Evolutionary conservation across 202 grass and related monocot genomes (phyloP).

Genomic region (Musa balbisiana): DNA sequence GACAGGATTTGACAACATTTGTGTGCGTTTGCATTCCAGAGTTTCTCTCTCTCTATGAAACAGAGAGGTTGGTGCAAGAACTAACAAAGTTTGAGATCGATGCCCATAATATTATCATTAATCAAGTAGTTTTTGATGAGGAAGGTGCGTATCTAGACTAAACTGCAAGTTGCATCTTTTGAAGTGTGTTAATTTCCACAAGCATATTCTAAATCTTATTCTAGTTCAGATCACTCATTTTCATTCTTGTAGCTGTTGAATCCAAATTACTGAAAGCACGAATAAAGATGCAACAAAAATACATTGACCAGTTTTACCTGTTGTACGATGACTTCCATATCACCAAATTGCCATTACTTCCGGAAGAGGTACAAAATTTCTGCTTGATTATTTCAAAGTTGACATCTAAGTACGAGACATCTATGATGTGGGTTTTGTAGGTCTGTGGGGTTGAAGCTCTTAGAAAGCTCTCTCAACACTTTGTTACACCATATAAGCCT

Average conservation of each 20-base stretch:
- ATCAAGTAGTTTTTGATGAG: conserved; percentile 93
- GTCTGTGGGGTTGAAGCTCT: conserved; percentile 89
- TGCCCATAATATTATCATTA: conserved; percentile 93
- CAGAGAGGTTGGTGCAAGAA: conserved; percentile 98
- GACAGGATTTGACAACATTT: conserved; percentile 94
- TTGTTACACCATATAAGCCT: conserved; percentile 58
- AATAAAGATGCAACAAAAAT: conserved; percentile 94
- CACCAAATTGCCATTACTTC: conserved; percentile 92
- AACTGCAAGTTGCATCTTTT: not conserved
- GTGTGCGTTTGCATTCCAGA: conserved; percentile 98
- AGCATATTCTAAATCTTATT: not conserved
- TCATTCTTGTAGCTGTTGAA: conserved; percentile 51
- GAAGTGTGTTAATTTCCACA: not conserved
- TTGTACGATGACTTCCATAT: conserved; percentile 99
- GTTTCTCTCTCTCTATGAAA: conserved; percentile 99
- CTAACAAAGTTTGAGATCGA: conserved; percentile 95
- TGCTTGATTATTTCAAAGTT: conserved; percentile 1
- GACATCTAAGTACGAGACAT: no score
- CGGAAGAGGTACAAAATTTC: conserved; percentile 52
- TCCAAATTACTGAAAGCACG: conserved; percentile 80
- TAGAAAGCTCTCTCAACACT: conserved; percentile 63
- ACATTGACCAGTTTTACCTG: conserved; percentile 91
- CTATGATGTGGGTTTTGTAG: conserved; percentile 28
- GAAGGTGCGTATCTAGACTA: conserved; percentile 49
- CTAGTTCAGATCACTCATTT: conserved; percentile 5